Conservation (phyloP, 2,329 filamentous ascomycete species). For the Alternaria brassicicola region DNA sequence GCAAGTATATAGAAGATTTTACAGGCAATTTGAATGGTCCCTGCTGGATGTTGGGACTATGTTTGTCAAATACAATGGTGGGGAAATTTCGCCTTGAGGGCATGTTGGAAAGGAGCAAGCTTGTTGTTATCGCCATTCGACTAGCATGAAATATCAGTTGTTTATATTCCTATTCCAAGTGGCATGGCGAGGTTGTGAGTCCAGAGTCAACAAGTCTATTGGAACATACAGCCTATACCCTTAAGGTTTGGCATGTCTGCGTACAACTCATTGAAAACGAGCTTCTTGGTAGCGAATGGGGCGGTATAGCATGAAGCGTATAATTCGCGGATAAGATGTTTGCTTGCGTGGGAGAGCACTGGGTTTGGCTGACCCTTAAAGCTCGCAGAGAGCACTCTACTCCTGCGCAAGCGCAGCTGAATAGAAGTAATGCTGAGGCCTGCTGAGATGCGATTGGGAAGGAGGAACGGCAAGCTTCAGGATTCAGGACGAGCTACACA, state of each 20-base stretch:
- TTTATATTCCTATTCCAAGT: not conserved
- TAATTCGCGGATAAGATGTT: not conserved
- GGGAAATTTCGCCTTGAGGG: not conserved
- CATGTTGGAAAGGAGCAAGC: not conserved
- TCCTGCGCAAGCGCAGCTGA: not conserved
- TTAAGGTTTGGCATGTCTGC: too few species aligned
- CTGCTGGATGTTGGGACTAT: not conserved
- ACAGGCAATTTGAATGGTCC: not conserved
- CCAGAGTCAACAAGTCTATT: too few species aligned
- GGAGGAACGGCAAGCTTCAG: not conserved
- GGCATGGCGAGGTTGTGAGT: not conserved
- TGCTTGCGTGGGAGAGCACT: not conserved
- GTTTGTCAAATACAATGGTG: not conserved
- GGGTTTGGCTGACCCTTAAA: not conserved
- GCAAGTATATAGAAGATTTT: not conserved
- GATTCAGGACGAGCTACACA: not conserved
- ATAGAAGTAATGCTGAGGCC: not conserved
- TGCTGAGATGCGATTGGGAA: slow-evolving; percentile 9
- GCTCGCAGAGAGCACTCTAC: not conserved
- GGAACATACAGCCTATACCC: too few species aligned
- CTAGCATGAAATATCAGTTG: not conserved
- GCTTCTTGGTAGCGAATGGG: too few species aligned
- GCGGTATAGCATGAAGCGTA: not conserved
- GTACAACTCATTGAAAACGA: too few species aligned
- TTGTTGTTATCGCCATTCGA: slow-evolving; percentile 2